Evolutionary conservation across 495 filamentous ascomycete species (phyloP).

Genomic region (Aspergillus indologenus): DNA sequence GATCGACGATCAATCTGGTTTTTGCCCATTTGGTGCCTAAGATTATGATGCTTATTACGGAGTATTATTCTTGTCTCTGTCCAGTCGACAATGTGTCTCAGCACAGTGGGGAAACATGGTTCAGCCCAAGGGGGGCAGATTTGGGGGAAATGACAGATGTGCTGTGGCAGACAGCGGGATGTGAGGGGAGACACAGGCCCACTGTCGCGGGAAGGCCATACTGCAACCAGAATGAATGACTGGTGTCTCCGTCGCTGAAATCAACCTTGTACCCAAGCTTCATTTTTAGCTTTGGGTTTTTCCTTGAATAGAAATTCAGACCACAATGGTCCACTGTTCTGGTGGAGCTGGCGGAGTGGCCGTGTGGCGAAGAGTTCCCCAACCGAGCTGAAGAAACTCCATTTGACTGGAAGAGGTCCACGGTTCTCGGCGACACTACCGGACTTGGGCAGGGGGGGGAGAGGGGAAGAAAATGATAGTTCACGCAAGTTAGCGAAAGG

Average conservation of each 20-base stretch:
- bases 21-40: neutral
- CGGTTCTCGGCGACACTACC: too few relatives aligned
- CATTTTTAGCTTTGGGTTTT: neutral
- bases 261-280: neutral
- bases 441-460: neutral
- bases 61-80: neutral
- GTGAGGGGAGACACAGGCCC: neutral
- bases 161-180: neutral
- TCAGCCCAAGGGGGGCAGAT: neutral
- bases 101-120: neutral
- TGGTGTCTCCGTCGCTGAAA: neutral
- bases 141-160: neutral
- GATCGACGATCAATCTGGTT: conserved; percentile 5
- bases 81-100: neutral
- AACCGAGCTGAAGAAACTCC: too few relatives aligned
- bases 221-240: neutral
- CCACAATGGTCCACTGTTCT: neutral
- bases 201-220: neutral
- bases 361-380: neutral
- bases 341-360: neutral
- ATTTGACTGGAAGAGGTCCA: too few relatives aligned
- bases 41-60: neutral
- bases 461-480: neutral
- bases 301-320: neutral
- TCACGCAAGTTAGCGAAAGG: neutral